Evolutionary conservation across 345 rosid species (phyloP).

Genomic region (Lumnitzera littorea): DNA sequence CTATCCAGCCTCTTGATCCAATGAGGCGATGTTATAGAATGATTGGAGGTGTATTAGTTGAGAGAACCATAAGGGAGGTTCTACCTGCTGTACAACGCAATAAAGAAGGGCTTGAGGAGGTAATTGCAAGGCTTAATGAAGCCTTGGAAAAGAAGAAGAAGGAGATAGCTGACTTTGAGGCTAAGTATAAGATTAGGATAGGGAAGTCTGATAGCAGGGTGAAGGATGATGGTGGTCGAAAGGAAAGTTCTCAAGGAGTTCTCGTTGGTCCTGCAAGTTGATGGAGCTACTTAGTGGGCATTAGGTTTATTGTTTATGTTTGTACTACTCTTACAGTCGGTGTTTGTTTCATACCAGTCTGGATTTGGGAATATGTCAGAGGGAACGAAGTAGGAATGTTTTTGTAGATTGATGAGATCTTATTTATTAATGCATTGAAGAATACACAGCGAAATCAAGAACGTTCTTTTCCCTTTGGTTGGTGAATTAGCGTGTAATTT

Average conservation of each 20-base stretch:
- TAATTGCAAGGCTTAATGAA: slow-evolving; percentile 70
- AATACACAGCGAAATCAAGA: no score
- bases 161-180: slow-evolving; percentile 69
- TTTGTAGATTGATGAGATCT: no score
- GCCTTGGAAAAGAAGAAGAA: slow-evolving; percentile 78
- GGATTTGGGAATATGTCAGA: no score
- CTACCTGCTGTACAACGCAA: slow-evolving; percentile 93
- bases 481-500: no score
- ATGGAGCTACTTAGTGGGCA: slow-evolving; percentile 17
- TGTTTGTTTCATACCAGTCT: no score
- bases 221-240: slow-evolving; percentile 40
- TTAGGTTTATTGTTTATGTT: background rate
- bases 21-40: slow-evolving; percentile 77
- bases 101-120: slow-evolving; percentile 92
- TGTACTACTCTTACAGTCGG: background rate
- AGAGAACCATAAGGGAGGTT: slow-evolving; percentile 88
- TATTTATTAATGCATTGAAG: no score
- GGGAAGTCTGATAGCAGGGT: slow-evolving; percentile 43
- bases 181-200: slow-evolving; percentile 81
- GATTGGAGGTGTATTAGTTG: slow-evolving; percentile 94
- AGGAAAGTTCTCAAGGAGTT: slow-evolving; percentile 95
- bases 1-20: slow-evolving; percentile 81
- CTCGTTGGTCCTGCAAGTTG: slow-evolving; percentile 87
- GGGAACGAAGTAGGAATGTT: no score
- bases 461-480: no score